phyloP scores from a whole-genome alignment of 768 basidiomycete species.

The Leccinum variicolor region DNA sequence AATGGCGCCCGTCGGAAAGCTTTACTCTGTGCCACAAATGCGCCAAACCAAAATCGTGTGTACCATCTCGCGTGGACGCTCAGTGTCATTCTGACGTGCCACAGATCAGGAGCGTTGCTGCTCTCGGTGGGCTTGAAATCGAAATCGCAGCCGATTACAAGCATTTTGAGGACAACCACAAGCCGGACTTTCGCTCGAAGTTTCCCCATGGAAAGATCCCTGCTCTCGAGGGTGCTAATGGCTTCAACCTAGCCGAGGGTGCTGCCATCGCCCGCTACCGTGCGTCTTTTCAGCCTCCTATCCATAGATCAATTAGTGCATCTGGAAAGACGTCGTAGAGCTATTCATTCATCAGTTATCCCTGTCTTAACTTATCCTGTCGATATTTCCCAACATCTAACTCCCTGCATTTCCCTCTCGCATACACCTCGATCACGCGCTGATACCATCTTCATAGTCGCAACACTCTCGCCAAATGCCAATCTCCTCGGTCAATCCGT shows the following conservation, averaged over 20 bases:
- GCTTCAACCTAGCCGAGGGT: constrained; percentile 76
- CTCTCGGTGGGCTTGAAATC: constrained; percentile 55
- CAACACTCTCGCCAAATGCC: constrained; percentile 70
- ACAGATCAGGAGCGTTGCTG: constrained; percentile 56
- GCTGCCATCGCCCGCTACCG: constrained; percentile 82
- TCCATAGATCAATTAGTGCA: constrained; percentile 11
- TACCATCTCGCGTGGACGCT: constrained; percentile 2
- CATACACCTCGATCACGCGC: constrained; percentile 10
- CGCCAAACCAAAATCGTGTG: constrained; percentile 46
- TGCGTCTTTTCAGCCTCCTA: constrained; percentile 45
- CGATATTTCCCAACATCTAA: constrained; percentile 35
- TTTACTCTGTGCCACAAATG: constrained; percentile 50
- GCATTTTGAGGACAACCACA: constrained; percentile 65
- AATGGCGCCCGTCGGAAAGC: constrained; percentile 62
- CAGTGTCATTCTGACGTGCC: constrained; percentile 1
- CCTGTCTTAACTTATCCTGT: constrained; percentile 65
- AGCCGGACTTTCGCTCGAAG: constrained; percentile 66
- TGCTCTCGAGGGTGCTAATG: constrained; percentile 70
- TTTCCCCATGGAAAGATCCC: constrained; percentile 87
- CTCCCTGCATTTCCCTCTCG: neutral
- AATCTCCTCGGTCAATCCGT: constrained; percentile 65
- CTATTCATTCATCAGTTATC: constrained; percentile 55
- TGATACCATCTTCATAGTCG: constrained; percentile 50
- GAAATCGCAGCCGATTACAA: constrained; percentile 51
- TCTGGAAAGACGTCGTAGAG: constrained; percentile 27